phyloP scores from a whole-genome alignment of 2,329 filamentous ascomycete species.

The Hymenoscyphus fraxineus region DNA sequence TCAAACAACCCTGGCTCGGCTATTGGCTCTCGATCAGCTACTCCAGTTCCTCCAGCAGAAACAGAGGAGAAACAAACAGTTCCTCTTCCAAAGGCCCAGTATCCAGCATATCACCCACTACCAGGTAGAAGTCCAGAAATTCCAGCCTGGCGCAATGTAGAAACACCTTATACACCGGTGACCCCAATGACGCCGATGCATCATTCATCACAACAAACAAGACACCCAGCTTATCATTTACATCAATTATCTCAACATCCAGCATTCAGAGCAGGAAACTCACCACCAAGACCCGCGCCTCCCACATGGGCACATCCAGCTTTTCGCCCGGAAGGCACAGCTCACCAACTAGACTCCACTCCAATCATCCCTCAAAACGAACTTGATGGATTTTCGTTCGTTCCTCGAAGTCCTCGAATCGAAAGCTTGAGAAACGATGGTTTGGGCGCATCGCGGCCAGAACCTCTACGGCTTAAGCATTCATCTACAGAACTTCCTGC shows the following conservation, averaged over 20 bases:
- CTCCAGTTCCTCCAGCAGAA: not conserved
- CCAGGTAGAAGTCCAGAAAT: conserved; percentile 16
- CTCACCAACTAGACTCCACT: conserved; percentile 11
- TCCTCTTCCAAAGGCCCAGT: conserved; percentile 20
- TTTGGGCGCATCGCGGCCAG: not conserved
- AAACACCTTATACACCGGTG: conserved; percentile 8
- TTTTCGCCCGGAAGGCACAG: conserved; percentile 2
- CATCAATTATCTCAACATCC: conserved; percentile 21
- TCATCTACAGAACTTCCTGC: conserved; percentile 4
- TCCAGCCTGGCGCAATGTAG: conserved; percentile 5
- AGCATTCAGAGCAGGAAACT: conserved; percentile 16
- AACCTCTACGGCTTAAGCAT: not conserved
- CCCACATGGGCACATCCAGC: conserved; percentile 10
- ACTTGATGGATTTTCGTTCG: conserved; percentile 9
- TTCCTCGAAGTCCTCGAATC: not conserved
- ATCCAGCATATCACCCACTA: conserved; percentile 21
- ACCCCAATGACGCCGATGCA: conserved; percentile 18
- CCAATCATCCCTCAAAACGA: conserved; percentile 13
- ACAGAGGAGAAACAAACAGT: conserved; percentile 5
- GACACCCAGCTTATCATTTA: conserved; percentile 23
- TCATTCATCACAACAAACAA: conserved; percentile 14
- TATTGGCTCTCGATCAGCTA: not conserved
- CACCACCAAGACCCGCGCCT: conserved; percentile 10
- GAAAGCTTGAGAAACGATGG: not conserved
- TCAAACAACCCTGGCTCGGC: not conserved